Evolutionary conservation across 345 rosid species (phyloP), one percentile per base, ranked within the genome.

Genomic region (Eucalyptus victrix): DNA sequence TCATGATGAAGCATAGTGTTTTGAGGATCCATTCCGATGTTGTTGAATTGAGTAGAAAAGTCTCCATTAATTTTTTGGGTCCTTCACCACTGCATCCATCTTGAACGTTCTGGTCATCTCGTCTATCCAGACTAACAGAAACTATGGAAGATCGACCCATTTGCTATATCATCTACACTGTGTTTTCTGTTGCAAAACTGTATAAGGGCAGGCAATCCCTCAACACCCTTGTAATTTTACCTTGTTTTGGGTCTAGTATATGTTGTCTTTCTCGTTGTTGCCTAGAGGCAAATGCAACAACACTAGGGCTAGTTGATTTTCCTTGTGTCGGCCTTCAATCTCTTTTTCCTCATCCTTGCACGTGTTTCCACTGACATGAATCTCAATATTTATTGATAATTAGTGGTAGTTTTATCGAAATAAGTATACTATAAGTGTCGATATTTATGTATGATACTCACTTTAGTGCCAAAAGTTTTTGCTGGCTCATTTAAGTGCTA

Each of bases 121-220:
- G 0, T 37, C 15, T 10, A 72, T 42, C 9, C 2, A 42, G 6
- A 72, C 9, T 19, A 0, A 42, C 15, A 21, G 2, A 37, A 19
- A 37, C 45, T 72, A 19, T 37, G 12, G 45, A 72, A 72, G 81
- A 37, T 19, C 1, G 5, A 3, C 21, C 6, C 40, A 37, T 37
- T 0, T 37, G 28, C 14, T 10, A 12, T 10, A 19, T 24, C 8
- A 72, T 7, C 45, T 37, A 72, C 28, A 40, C 15, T 5, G 2
- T 37, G 15, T 72, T 72, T 37, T 72, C 2, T 37, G 15, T 28
- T 72, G 6, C 44, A 72, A 69, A 72, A 72, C 2, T 34, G 8
- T 32, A 37, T 34, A 72, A 3, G 44, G 45, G 45, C 28, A 15
- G 6, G 21, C 37, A 65, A 65, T 65, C 72, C 37, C 72, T 65